A percentile compares a stretch with the other conserved stretches of the same genome.
Conservation (phyloP, 106 monocot species). For the Phalaenopsis aphrodite region DNA sequence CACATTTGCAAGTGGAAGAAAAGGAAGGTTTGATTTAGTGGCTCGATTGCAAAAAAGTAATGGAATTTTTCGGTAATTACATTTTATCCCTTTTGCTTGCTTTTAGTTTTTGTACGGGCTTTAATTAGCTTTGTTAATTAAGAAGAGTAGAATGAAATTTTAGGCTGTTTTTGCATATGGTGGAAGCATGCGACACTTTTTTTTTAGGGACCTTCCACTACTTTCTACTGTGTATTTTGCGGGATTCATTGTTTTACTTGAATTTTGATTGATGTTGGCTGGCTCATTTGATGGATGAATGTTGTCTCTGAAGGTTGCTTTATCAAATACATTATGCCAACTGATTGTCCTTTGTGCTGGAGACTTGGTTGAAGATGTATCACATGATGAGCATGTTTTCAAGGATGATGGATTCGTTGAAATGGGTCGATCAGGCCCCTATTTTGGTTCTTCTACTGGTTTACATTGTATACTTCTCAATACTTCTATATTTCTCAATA, state of each 20-base stretch:
- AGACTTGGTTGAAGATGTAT: constrained; percentile 25
- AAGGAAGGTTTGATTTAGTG: no score
- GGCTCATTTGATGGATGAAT: constrained; percentile 1
- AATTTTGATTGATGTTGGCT: constrained; percentile 1
- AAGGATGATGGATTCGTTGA: constrained; percentile 11
- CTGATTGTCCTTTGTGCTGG: constrained; percentile 63
- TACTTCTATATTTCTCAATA: constrained; percentile 76
- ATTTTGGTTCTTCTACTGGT: constrained; percentile 32
- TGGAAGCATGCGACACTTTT: background rate
- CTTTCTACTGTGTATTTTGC: background rate
- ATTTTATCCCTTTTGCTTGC: background rate
- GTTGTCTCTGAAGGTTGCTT: constrained; percentile 45
- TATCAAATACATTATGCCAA: constrained; percentile 73
- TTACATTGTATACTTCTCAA: constrained; percentile 72
- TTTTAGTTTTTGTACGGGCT: background rate
- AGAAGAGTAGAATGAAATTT: background rate
- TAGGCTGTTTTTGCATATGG: background rate
- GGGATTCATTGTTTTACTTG: background rate
- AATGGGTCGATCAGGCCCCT: constrained; percentile 8
- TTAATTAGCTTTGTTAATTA: background rate
- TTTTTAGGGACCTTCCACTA: background rate
- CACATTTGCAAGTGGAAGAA: no score
- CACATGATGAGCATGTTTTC: constrained; percentile 7
- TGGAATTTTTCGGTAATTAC: no score
- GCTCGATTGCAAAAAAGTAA: no score